Conservation (phyloP, 2,329 filamentous ascomycete genomes). For the Neocucurbitaria cava region DNA sequence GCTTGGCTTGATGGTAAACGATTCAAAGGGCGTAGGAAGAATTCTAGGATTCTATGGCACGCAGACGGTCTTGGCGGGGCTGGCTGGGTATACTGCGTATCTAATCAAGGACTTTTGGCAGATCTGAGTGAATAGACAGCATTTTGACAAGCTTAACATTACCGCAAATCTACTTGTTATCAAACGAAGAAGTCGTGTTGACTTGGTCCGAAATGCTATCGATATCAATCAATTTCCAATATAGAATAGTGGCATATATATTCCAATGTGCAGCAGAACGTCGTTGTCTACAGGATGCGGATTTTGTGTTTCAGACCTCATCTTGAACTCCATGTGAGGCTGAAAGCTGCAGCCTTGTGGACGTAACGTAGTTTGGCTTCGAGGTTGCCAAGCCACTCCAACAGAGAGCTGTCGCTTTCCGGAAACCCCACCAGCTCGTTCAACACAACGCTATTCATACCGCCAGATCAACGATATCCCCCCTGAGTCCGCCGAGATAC, state of each 20-base stretch:
- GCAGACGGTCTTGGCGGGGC: conserved; percentile 32
- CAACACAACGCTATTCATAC: conserved; percentile 16
- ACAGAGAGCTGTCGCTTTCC: conserved; percentile 12
- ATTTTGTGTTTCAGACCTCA: not conserved
- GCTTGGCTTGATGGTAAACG: conserved; percentile 43
- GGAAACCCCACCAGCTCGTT: conserved; percentile 21
- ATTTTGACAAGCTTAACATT: not conserved
- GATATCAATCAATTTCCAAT: not conserved
- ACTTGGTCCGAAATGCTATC: too few relatives aligned
- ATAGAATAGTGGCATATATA: not conserved
- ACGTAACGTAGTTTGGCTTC: conserved; percentile 22
- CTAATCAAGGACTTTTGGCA: conserved; percentile 41
- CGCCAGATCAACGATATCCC: conserved; percentile 5
- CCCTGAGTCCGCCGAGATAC: conserved; percentile 1
- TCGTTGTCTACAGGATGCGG: too few relatives aligned
- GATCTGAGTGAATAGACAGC: conserved; percentile 9
- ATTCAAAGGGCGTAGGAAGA: conserved; percentile 30
- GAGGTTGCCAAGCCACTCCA: conserved; percentile 21
- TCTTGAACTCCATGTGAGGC: not conserved
- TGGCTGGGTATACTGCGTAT: conserved; percentile 42
- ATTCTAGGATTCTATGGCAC: conserved; percentile 40
- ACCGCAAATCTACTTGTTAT: not conserved
- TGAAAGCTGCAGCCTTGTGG: not conserved
- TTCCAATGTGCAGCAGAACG: too few relatives aligned
- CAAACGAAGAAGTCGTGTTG: not conserved